Evolutionary conservation across 257 asterid genomes (phyloP), one percentile per base, ranked within the genome.

Genomic region (Salvia hispanica): DNA sequence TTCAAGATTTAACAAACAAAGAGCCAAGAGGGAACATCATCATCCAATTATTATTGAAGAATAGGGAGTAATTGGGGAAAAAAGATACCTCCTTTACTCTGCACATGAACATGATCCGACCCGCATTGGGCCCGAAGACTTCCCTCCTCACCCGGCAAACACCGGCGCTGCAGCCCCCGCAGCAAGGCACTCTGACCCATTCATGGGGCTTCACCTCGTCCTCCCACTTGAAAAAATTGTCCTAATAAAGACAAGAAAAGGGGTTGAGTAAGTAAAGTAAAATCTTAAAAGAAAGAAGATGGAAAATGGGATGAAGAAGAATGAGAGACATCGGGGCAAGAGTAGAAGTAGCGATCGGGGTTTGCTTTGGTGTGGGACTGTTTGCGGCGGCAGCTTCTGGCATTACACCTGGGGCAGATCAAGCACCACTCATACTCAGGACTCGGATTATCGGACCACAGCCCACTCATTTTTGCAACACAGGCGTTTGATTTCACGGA

Each of bases 81-180:
- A 13, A 39, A 39, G 16, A 4, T 34, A 83, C 92, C 92, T 79
- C 82, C 64, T 81, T 77, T 0, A 83, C 53, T 11, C 68, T 68
- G 80, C 89, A 83, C 62, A 55, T 61, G 77, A 83, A 79, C 71
- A 75, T 18, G 40, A 74, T 45, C 67, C 88, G 44, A 44, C 80
- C 88, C 58, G 73, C 50, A 64, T 72, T 58, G 9, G 81, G 82
- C 52, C 84, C 84, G 25, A 3, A 3, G 3, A 7, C 57, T 53
- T 53, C 76, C 57, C 6, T 57, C 43, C 43, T 34, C 2, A 75
- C 77, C 12, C 89, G 88, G 76, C 92, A 85, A 73, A 70, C 44
- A 6, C 86, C 89, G 66, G 79, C 85, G 5, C 1, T 3, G 51
- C 87, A 81, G 16, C 85, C 86, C 55, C 82, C 84, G 55, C 89